Evolutionary conservation across 139 green algal species (phyloP), one percentile per base, ranked within the genome.

Genomic region (Chlamydomonas sp.): DNA sequence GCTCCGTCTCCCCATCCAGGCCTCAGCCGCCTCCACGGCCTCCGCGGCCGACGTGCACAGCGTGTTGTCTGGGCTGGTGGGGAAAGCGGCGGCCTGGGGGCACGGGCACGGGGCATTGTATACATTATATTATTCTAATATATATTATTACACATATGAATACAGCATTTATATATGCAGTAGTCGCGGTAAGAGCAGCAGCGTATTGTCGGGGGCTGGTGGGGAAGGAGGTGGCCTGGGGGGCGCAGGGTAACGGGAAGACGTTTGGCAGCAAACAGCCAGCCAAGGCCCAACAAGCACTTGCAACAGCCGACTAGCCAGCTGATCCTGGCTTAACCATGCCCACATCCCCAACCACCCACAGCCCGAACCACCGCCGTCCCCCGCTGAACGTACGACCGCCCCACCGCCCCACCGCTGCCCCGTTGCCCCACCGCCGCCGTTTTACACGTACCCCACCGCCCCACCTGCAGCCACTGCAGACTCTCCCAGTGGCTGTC

Each of bases 1-100:
- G 0, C n/a, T 63, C 1, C 92, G 83, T 16, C 49, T 15, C 9
- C 20, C 57, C 90, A 93, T 93, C 92, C 92, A 94, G 16, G 16
- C 79, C 81, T 89, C 85, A 20, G 88, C 92, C 49, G 68, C 84
- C 58, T 12, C 62, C 69, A 94, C 12, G 8, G 90, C 88, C 77
- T 78, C 88, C 61, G 75, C 60, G 67, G 85, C 8, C 1, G 49
- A 60, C 78, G 3, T 76, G 20, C 66, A 84, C n/a, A 67, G 76
- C 90, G 12, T 15, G 72, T 88, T 88, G 78, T 91, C 90, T 3
- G 76, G 63, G 73, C 83, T 93, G 1, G 89, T 84, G 0, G 74
- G 63, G 60, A 93, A 91, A 31, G 87, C 90, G 16, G 72, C 80
- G 5, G 18, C 71, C 79, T 86, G 81, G 31, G 31, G 31, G 31